A percentile compares a stretch with the other conserved stretches of the same genome.
These are phyloP conservation scores for Aegilops sharonensis DNA, from an alignment of 176 grass and related monocot species.

Conservation along the genomic window DNA sequence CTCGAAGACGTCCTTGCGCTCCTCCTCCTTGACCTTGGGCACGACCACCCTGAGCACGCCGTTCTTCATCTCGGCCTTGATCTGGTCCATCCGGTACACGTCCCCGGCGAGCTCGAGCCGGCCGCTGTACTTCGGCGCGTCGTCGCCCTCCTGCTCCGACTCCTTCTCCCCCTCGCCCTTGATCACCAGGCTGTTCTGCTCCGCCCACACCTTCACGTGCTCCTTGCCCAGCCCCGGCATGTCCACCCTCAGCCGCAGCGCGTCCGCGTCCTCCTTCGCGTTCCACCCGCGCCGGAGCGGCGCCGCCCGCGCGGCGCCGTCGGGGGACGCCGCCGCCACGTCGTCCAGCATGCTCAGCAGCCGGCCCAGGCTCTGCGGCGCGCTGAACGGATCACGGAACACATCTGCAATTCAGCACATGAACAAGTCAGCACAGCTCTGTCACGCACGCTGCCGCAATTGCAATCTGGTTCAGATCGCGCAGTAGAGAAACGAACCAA, in stretches of 20 bases:
- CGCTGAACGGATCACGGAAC: constrained; percentile 60
- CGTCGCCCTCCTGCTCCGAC: neutral
- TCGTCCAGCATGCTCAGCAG: constrained; percentile 77
- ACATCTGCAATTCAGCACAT: constrained; percentile 34
- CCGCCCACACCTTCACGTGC: constrained; percentile 63
- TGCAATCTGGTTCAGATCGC: too few relatives aligned
- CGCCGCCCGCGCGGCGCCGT: neutral
- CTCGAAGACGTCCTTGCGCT: constrained; percentile 72
- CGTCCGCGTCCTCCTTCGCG: constrained; percentile 65
- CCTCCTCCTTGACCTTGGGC: constrained; percentile 69
- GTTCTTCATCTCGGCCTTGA: constrained; percentile 96
- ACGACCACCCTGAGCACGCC: constrained; percentile 83
- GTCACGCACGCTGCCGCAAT: neutral
- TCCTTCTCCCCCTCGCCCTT: constrained; percentile 76
- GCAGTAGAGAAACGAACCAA: too few relatives aligned
- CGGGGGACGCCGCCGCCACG: neutral
- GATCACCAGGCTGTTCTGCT: constrained; percentile 49
- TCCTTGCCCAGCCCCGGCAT: constrained; percentile 87
- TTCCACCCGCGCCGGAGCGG: constrained; percentile 49
- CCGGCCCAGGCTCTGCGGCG: constrained; percentile 57
- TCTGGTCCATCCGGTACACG: constrained; percentile 71
- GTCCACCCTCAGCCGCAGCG: constrained; percentile 67
- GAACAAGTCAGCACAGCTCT: neutral
- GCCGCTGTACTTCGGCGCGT: constrained; percentile 43
- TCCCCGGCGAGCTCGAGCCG: constrained; percentile 63